A percentile compares a stretch with the other conserved stretches of the same genome.
Conservation (phyloP, 2,329 filamentous ascomycete genomes). For the Alternaria gaisen region DNA sequence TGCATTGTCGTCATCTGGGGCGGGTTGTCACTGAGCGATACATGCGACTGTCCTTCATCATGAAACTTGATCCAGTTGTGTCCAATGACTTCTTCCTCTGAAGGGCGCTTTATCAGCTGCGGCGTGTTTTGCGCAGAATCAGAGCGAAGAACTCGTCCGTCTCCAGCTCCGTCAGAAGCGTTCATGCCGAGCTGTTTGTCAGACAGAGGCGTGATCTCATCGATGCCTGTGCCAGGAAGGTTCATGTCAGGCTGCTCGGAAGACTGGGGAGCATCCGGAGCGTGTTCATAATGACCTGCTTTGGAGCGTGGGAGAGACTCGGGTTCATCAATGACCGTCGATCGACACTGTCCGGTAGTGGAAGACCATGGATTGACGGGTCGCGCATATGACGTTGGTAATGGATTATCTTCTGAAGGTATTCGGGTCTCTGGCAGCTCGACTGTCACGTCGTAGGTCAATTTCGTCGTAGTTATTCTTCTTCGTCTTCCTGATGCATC, state of each 20-base stretch:
- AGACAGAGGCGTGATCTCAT: too few species aligned
- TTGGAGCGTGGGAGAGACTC: neutral
- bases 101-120: neutral
- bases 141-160: too few species aligned
- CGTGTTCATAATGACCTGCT: neutral
- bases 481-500: neutral
- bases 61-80: slow-evolving; percentile 1
- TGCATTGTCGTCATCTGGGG: neutral
- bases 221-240: too few species aligned
- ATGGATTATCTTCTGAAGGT: neutral
- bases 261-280: neutral
- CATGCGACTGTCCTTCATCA: neutral
- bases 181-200: too few species aligned
- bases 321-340: neutral
- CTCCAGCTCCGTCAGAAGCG: neutral
- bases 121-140: neutral
- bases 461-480: neutral
- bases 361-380: neutral
- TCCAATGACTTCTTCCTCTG: neutral
- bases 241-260: too few species aligned
- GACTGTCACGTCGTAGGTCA: neutral
- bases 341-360: neutral
- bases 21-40: neutral
- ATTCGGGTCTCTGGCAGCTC: neutral
- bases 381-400: neutral